A percentile compares a stretch with the other conserved stretches of the same genome.
Evolutionary conservation across 1,139 yeast genomes (phyloP).

Genomic region (Komagataea norvegica): DNA sequence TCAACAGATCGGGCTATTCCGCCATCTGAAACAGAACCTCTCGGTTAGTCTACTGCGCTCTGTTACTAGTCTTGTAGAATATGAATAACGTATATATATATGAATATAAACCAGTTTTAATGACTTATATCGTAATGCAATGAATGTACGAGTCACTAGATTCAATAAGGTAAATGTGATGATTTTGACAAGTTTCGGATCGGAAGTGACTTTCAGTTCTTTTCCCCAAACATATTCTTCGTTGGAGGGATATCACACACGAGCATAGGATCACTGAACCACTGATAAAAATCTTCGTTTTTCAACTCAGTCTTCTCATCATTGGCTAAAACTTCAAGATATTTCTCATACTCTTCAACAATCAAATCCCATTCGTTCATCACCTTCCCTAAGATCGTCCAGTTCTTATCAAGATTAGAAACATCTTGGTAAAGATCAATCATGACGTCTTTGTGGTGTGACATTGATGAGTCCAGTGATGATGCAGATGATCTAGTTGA

Average conservation of each 20-base stretch:
- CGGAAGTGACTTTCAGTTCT: too few species aligned
- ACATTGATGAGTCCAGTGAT: neutral
- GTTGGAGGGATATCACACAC: conserved; percentile 36
- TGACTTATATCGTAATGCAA: too few species aligned
- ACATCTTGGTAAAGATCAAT: neutral
- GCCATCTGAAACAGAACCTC: too few species aligned
- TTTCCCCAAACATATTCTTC: conserved; percentile 11
- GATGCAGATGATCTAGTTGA: too few species aligned
- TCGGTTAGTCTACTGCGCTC: too few species aligned
- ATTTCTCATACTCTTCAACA: conserved; percentile 57
- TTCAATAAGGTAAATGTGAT: too few species aligned
- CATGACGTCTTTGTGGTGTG: neutral
- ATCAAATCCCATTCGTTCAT: conserved; percentile 58
- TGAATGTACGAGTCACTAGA: too few species aligned
- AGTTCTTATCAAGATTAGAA: conserved; percentile 14
- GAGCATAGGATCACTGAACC: conserved; percentile 37
- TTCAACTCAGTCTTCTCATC: conserved; percentile 9
- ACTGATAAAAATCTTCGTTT: conserved; percentile 23
- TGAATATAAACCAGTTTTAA: too few species aligned
- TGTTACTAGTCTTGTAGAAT: too few species aligned
- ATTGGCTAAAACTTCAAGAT: conserved; percentile 18
- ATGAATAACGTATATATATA: too few species aligned
- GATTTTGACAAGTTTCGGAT: too few species aligned
- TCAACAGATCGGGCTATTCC: too few species aligned
- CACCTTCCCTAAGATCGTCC: conserved; percentile 54